phyloP scores from a whole-genome alignment of 139 green algal genomes.

The Chlorella sp. region DNA sequence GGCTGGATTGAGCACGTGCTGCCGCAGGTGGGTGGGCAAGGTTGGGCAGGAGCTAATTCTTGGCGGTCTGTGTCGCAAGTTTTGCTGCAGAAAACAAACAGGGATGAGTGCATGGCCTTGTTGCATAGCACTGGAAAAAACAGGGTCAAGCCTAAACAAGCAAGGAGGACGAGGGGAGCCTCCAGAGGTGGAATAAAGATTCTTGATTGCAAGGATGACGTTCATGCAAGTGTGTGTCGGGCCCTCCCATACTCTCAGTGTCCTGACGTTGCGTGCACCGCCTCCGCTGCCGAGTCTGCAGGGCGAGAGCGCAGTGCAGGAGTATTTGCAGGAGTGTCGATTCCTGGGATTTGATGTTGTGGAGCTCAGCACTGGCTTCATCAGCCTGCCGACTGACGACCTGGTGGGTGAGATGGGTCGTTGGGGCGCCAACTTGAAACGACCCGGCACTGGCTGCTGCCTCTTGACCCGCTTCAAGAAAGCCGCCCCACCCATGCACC shows the following conservation, averaged over 20 bases:
- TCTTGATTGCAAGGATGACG: too few relatives aligned
- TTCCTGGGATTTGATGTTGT: slow-evolving; percentile 46
- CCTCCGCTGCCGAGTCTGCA: not conserved
- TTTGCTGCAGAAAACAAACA: too few relatives aligned
- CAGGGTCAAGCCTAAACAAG: too few relatives aligned
- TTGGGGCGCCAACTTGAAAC: not conserved
- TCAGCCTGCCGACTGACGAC: slow-evolving; percentile 37
- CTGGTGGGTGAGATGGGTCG: not conserved
- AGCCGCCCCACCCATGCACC: not conserved
- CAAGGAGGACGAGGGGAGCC: too few relatives aligned
- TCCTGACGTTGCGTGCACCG: not conserved
- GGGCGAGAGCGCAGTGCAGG: not conserved
- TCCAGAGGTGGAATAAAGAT: too few relatives aligned
- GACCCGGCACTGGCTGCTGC: too few relatives aligned
- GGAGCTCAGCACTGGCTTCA: slow-evolving; percentile 47
- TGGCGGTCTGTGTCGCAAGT: too few relatives aligned
- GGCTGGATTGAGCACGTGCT: slow-evolving; percentile 25
- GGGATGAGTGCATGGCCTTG: not conserved
- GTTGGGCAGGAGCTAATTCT: too few relatives aligned
- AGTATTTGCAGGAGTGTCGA: slow-evolving; percentile 16
- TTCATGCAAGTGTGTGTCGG: too few relatives aligned
- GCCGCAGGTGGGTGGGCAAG: not conserved
- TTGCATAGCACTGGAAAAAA: not conserved
- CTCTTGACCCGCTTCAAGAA: not conserved
- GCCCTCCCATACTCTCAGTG: not conserved